phyloP scores from a whole-genome alignment of 2,329 filamentous ascomycete genomes.

The Thelonectria discophora region DNA sequence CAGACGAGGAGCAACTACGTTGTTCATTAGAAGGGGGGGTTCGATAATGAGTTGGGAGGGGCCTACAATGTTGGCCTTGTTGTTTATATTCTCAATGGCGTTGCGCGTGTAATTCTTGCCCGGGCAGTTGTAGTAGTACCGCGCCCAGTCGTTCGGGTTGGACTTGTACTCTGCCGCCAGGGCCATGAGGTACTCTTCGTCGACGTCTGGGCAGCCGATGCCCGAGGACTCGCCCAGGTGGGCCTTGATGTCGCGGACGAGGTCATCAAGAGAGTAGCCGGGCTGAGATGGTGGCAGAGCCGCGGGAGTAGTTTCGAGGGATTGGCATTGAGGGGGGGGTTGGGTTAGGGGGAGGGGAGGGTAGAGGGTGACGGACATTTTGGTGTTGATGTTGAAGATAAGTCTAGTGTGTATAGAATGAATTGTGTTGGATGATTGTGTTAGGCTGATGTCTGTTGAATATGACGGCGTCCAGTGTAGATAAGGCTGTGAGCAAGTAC shows the following conservation, averaged over 20 bases:
- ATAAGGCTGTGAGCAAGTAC: too few species aligned
- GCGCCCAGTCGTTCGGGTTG: constrained; percentile 19
- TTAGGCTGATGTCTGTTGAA: too few species aligned
- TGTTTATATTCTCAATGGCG: constrained; percentile 22
- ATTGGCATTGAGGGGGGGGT: background rate
- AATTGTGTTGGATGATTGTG: too few species aligned
- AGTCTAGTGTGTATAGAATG: too few species aligned
- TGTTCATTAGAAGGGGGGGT: background rate
- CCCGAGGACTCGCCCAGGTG: constrained; percentile 13
- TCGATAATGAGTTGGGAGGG: background rate
- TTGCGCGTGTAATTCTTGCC: constrained; percentile 22
- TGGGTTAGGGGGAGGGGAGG: constrained; percentile 12
- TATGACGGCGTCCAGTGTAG: too few species aligned
- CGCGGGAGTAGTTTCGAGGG: background rate
- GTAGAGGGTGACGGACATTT: constrained; percentile 12
- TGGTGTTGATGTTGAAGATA: background rate
- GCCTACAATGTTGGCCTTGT: constrained; percentile 20
- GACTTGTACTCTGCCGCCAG: constrained; percentile 16
- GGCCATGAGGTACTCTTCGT: constrained; percentile 11
- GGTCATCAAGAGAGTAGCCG: constrained; percentile 4
- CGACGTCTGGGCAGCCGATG: constrained; percentile 12
- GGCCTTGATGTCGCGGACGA: constrained; percentile 11
- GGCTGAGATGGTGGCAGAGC: background rate
- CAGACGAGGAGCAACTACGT: constrained; percentile 15
- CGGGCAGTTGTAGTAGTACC: constrained; percentile 21